A percentile compares a stretch with the other conserved stretches of the same genome.
These are phyloP conservation scores for Solanum bukasovii DNA, from an alignment of 257 asterid genomes.

Conservation along the genomic window DNA sequence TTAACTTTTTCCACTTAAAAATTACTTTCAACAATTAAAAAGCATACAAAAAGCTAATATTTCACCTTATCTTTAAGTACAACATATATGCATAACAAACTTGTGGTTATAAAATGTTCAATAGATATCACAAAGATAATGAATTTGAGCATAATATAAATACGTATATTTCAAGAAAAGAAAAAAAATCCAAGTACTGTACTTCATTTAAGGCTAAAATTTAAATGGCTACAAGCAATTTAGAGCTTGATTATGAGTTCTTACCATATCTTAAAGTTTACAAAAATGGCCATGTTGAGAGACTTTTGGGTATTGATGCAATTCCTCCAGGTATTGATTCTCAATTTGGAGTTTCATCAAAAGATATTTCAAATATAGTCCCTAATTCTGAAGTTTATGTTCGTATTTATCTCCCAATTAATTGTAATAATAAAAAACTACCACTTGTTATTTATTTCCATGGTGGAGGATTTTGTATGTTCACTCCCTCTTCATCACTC, in stretches of 20 bases:
- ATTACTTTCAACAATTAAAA: background rate
- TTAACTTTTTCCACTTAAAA: background rate
- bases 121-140: background rate
- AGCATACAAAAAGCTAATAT: background rate
- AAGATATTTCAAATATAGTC: slow-evolving; percentile 21
- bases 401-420: slow-evolving; percentile 21
- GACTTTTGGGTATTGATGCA: slow-evolving; percentile 8
- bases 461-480: slow-evolving; percentile 27
- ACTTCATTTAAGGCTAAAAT: background rate
- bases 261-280: slow-evolving; percentile 10
- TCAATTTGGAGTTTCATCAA: slow-evolving; percentile 14
- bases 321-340: slow-evolving; percentile 24
- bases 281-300: slow-evolving; percentile 30
- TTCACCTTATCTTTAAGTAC: background rate
- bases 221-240: background rate
- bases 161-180: background rate
- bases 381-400: slow-evolving; percentile 14
- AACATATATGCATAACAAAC: background rate
- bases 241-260: slow-evolving; percentile 10
- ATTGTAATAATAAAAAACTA: background rate
- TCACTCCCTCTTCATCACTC: slow-evolving; percentile 16
- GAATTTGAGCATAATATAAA: background rate
- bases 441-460: slow-evolving; percentile 38
- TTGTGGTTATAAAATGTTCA: background rate
- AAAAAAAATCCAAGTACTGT: background rate